Evolutionary conservation across 306 rosid genomes (phyloP), one percentile per base, ranked within the genome.

Genomic region (Pueraria montana): DNA sequence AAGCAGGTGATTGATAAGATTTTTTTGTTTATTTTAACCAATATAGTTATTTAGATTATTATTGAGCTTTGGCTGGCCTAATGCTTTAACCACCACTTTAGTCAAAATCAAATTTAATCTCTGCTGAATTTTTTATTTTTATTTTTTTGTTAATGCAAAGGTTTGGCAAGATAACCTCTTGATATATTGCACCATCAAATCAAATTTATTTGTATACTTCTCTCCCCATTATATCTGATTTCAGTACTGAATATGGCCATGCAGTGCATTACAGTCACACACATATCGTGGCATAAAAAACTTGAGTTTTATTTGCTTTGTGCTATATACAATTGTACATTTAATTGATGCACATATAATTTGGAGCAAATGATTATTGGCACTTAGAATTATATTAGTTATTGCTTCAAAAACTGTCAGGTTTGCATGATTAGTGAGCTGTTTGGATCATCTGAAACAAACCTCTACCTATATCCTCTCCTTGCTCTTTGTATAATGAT

Each of bases 401-500:
- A 16, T 71, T 32, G 50, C 74, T 75, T 58, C 72, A 50, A 62
- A 77, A 49, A 21, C 32, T 64, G 5, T 1, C 23, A 1, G 45
- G 26, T 72, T 12, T 74, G 27, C 46, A 36, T 5, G 6, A 18
- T 61, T 58, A 17, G 23, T 67, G 55, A 85, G 79, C 82, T 78
- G 43, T 73, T 78, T 78, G 70, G 65, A 16, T 59, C 40, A 48
- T 72, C 56, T 65, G 66, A 63, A 63, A 46, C 71, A 23, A 62
- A 65, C 10, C 34, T 27, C 18, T 80, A 27, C 61, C 5, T n/a
- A 16, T 61, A 45, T 76, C 50, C 12, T 71, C 16, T 11, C n/a
- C 20, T 67, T 82, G 18, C 71, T 68, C 45, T 34, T 67, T 59
- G 46, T 65, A 13, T 27, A 58, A 55, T 87, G 72, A 64, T 67